These are phyloP conservation scores for Drechslerella dactyloides DNA, from an alignment of 2,329 filamentous ascomycete species.

Conservation along the genomic window DNA sequence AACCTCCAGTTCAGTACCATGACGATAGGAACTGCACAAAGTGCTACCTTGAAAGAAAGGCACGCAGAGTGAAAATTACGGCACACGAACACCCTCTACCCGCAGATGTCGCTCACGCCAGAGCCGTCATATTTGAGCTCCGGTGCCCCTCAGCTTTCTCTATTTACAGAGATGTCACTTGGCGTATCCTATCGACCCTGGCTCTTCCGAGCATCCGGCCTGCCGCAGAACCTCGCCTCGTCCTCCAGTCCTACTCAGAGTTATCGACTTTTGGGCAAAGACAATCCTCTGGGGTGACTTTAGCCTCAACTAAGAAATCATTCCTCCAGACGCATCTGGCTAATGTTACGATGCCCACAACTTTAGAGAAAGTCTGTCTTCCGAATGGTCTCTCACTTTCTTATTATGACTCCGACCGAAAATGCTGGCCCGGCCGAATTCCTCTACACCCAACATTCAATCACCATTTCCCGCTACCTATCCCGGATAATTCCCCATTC, in stretches of 20 bases:
- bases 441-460: conserved; percentile 58
- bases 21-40: conserved; percentile 57
- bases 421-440: conserved; percentile 59
- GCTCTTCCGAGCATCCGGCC: conserved; percentile 21
- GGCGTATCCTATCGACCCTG: conserved; percentile 56
- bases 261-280: conserved; percentile 55
- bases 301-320: conserved; percentile 62
- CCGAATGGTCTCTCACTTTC: conserved; percentile 61
- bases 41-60: conserved; percentile 56
- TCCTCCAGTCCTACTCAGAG: conserved; percentile 57
- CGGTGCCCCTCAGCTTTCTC: conserved; percentile 57
- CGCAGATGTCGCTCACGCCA: conserved; percentile 54
- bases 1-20: conserved; percentile 54
- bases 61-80: conserved; percentile 57
- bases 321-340: conserved; percentile 63
- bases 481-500: conserved; percentile 59
- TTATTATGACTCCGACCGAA: conserved; percentile 61
- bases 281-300: conserved; percentile 54
- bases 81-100: conserved; percentile 60
- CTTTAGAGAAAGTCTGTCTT: conserved; percentile 60
- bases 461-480: conserved; percentile 59
- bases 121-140: conserved; percentile 60
- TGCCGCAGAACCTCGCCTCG: conserved; percentile 52
- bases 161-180: conserved; percentile 60
- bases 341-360: conserved; percentile 58